Evolutionary conservation across 2,329 filamentous ascomycete species (phyloP), one percentile per base, ranked within the genome.

Genomic region (Colletotrichum sp.): DNA sequence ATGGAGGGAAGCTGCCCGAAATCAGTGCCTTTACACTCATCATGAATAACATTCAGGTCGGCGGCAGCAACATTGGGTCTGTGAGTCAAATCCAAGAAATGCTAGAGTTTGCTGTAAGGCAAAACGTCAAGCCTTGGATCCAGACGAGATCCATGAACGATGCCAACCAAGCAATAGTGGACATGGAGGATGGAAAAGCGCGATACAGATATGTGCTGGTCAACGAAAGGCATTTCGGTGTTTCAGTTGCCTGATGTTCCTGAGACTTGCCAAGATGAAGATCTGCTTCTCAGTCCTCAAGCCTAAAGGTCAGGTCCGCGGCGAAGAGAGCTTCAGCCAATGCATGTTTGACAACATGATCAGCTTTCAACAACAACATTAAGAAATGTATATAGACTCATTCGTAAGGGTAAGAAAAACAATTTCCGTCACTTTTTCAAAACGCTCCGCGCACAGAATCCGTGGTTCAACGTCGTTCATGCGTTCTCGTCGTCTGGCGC

Each of bases 1-100:
- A 95, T 79, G 88, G 89, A 52, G 85, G 84, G 7, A 78, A 78
- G 39, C 80, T 85, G 6, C 84, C 85, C n/a, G 75, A 77, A 4
- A 88, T 92, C 77, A 86, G 85, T 78, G 90, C 89, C 4, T 90
- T 89, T 77, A 83, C 87, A 16, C 82, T 94, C 78, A 91, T 93
- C 59, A 84, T 83, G 48, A 93, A 92, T 78, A 88, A 88, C 5
- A 82, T 86, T 32, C 87, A 86, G 78, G 81, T 91, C 19, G 87
- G 86, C 0, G 90, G 89, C 34, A 70, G 68, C 57, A 67, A 78
- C 27, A 80, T 90, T 75, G 88, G 89, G 4, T 84, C 84, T 12
- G 78, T 77, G 3, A 32, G 67, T 27, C 87, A 91, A 78, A 91
- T 92, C 48, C 84, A 86, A 63, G 87, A 90, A 78, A 92, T 92